Evolutionary conservation across 441 rosid species (phyloP).

Genomic region (Heliophila coronopifolia): DNA sequence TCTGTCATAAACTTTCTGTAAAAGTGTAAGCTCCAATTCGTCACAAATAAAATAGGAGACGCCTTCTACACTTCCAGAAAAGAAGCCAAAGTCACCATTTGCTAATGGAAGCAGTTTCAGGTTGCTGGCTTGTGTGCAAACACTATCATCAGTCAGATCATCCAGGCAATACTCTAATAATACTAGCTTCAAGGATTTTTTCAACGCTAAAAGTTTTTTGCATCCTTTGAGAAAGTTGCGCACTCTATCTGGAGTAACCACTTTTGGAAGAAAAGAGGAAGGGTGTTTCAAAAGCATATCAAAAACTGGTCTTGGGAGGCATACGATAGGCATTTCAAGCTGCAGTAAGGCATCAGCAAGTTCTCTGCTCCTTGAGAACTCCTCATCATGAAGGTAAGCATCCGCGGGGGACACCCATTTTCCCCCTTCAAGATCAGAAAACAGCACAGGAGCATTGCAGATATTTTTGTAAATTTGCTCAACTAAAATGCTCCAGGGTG

Average conservation of each 20-base stretch:
- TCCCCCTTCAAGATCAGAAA: conserved; percentile 69
- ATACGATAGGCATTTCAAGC: conserved; percentile 86
- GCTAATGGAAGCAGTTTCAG: conserved; percentile 85
- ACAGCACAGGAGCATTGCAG: conserved; percentile 55
- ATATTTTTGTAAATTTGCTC: conserved; percentile 70
- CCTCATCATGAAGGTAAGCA: conserved; percentile 86
- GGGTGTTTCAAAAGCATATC: conserved; percentile 68
- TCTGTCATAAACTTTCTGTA: conserved; percentile 61
- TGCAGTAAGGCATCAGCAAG: conserved; percentile 69
- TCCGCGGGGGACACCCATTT: conserved; percentile 77
- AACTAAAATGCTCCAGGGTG: conserved; percentile 90
- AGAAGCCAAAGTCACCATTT: conserved; percentile 74
- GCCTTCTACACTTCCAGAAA: conserved; percentile 54
- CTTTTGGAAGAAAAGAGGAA: conserved; percentile 61
- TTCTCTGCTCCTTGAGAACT: conserved; percentile 62
- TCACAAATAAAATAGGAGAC: conserved; percentile 61
- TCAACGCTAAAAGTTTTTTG: conserved; percentile 43
- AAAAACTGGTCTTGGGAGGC: conserved; percentile 62
- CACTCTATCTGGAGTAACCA: conserved; percentile 81
- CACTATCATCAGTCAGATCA: conserved; percentile 81
- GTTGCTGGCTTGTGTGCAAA: conserved; percentile 50
- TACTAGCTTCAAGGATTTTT: conserved; percentile 62
- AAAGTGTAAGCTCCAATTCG: conserved; percentile 66
- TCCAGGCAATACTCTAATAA: conserved; percentile 94
- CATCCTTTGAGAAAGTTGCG: conserved; percentile 67